phyloP scores from a whole-genome alignment of 2,329 filamentous ascomycete genomes.

The Sphaerulina musiva region DNA sequence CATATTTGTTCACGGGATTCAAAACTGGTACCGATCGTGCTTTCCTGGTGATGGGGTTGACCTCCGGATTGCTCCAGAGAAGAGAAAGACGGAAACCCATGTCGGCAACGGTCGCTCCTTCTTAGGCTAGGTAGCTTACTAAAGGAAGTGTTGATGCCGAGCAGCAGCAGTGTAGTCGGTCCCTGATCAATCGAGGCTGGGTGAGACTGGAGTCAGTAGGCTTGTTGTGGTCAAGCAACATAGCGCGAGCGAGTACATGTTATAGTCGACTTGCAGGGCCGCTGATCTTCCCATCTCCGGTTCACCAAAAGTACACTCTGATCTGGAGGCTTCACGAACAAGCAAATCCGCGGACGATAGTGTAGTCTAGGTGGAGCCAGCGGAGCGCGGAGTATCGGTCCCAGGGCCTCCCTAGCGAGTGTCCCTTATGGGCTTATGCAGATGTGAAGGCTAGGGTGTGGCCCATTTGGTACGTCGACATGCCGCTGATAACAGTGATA shows the following conservation, averaged over 20 bases:
- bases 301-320: conserved; percentile 2
- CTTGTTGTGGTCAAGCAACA: neutral
- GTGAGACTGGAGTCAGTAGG: neutral
- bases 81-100: conserved; percentile 21
- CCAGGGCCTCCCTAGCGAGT: neutral
- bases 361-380: neutral
- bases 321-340: conserved; percentile 8
- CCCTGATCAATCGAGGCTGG: neutral
- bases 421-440: neutral
- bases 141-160: neutral
- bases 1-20: conserved; percentile 72
- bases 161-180: neutral
- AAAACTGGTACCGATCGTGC: conserved; percentile 71
- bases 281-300: conserved; percentile 20
- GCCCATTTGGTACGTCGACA: neutral
- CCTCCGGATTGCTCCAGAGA: conserved; percentile 54
- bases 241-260: neutral
- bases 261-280: neutral
- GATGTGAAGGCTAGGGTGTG: neutral
- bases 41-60: conserved; percentile 81
- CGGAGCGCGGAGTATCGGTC: conserved; percentile 3
- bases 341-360: conserved; percentile 21
- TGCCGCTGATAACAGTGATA: neutral
- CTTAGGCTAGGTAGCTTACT: too few species aligned
- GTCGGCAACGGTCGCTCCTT: neutral